These are phyloP conservation scores for Astrothelium macrocarpum DNA, from an alignment of 495 filamentous ascomycete species.

Conservation along the genomic window DNA sequence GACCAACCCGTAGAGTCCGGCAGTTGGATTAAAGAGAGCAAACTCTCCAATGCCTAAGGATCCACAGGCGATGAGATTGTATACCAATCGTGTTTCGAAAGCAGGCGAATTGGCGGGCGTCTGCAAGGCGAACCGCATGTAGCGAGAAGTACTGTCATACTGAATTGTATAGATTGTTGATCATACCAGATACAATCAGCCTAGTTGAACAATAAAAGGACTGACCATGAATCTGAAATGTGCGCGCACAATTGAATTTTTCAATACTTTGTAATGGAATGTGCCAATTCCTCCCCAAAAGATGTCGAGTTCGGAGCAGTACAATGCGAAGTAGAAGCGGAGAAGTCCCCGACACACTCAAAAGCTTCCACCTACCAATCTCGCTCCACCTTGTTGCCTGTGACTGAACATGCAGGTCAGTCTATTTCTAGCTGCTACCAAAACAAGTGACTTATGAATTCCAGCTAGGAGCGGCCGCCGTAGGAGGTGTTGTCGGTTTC, in stretches of 20 bases:
- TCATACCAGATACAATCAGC: neutral
- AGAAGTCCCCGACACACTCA: neutral
- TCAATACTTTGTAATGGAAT: neutral
- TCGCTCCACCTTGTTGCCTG: neutral
- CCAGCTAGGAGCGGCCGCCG: neutral
- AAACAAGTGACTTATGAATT: neutral
- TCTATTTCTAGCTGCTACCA: neutral
- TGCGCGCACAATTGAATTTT: neutral
- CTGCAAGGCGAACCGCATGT: neutral
- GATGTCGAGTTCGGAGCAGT: neutral
- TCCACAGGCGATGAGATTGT: neutral
- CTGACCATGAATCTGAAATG: neutral
- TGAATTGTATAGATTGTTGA: neutral
- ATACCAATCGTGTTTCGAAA: neutral
- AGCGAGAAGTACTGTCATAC: neutral
- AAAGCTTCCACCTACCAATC: neutral
- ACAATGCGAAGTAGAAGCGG: neutral
- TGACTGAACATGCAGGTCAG: neutral
- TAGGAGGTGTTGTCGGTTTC: neutral
- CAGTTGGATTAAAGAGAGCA: slow-evolving; percentile 1
- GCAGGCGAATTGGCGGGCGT: neutral
- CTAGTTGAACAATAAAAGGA: neutral
- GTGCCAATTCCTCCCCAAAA: neutral
- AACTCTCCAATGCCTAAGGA: neutral
- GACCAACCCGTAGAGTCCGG: neutral